Percentiles rank a stretch among this genome's conserved stretches.
Conservation (phyloP, 1,284 basidiomycete genomes). For the Binderoboletus segoi region DNA sequence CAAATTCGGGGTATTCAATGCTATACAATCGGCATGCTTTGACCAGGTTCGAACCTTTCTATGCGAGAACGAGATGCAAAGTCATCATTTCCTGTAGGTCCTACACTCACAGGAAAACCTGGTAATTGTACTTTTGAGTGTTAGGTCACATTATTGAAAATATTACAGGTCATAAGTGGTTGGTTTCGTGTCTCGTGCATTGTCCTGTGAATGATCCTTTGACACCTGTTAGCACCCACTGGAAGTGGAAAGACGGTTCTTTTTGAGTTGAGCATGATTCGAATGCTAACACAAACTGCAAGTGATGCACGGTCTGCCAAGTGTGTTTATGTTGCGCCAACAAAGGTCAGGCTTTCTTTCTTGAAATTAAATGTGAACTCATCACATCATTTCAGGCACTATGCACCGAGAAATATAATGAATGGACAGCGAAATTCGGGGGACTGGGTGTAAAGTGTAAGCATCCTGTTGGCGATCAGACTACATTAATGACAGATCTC, state of each 20-base stretch:
- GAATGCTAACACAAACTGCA: constrained; percentile 59
- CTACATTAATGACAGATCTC: background rate
- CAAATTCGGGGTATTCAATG: constrained; percentile 89
- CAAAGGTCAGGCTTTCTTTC: constrained; percentile 60
- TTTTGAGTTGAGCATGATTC: constrained; percentile 90
- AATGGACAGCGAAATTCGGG: constrained; percentile 85
- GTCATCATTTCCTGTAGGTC: constrained; percentile 48
- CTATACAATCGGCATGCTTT: constrained; percentile 84
- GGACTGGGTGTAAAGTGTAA: constrained; percentile 74
- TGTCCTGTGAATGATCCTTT: constrained; percentile 4
- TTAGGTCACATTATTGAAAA: constrained; percentile 13
- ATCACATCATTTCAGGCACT: constrained; percentile 60
- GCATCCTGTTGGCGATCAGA: constrained; percentile 17
- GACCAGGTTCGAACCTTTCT: constrained; percentile 56
- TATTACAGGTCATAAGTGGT: constrained; percentile 75
- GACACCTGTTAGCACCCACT: constrained; percentile 70
- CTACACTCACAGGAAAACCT: constrained; percentile 73
- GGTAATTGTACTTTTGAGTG: constrained; percentile 42
- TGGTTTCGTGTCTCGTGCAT: constrained; percentile 21
- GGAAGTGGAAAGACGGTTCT: constrained; percentile 93
- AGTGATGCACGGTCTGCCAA: constrained; percentile 47
- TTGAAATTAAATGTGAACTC: background rate
- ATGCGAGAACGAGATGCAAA: background rate
- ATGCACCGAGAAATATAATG: constrained; percentile 81
- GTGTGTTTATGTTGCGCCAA: constrained; percentile 94